Evolutionary conservation across 148 eudicot genomes (phyloP).

Genomic region (Mesembryanthemum crystallinum): DNA sequence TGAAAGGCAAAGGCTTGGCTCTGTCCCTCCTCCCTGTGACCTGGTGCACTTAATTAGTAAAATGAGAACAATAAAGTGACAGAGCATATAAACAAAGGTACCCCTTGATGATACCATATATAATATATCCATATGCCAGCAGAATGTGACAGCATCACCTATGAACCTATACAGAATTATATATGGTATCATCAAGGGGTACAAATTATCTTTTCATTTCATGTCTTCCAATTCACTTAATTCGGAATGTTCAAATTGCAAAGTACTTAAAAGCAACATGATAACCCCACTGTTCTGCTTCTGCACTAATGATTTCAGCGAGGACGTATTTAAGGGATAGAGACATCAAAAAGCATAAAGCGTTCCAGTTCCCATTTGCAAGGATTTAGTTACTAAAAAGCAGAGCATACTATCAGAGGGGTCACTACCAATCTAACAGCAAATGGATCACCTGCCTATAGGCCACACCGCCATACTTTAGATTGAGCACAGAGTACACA

Average conservation of each 20-base stretch:
- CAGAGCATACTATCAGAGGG: background rate
- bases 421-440: background rate
- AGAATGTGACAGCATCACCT: background rate
- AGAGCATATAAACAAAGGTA: background rate
- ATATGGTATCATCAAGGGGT: too few relatives aligned
- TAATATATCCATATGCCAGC: background rate
- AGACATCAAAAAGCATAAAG: background rate
- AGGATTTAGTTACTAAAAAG: background rate
- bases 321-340: background rate
- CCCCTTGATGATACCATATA: background rate
- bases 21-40: constrained; percentile 98
- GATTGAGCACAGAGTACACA: too few relatives aligned
- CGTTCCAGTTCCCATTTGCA: background rate
- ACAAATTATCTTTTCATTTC: background rate
- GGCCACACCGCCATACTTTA: too few relatives aligned
- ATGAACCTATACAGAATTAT: background rate
- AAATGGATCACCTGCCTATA: too few relatives aligned
- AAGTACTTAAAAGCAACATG: background rate
- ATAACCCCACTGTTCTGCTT: background rate
- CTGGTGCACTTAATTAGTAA: constrained; percentile 34
- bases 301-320: background rate
- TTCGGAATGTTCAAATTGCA: background rate
- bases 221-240: background rate
- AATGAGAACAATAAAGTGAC: constrained; percentile 1
- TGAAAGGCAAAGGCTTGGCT: constrained; percentile 92